Evolutionary conservation across 768 basidiomycete species (phyloP).

Genomic region (Amylocystis lapponica): DNA sequence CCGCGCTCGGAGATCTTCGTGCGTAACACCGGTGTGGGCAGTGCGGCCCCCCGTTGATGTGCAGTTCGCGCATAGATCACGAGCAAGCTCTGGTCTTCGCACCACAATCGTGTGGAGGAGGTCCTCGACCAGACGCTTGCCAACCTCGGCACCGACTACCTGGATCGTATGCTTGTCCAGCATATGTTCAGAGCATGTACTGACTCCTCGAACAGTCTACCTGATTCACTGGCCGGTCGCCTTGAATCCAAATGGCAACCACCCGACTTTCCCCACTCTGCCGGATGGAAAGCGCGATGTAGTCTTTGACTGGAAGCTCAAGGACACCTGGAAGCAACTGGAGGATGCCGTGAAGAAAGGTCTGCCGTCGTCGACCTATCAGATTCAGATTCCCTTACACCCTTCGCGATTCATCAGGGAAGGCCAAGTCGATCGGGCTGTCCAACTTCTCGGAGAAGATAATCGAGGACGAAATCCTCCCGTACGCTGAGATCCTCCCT

Average conservation of each 20-base stretch:
- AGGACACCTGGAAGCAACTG: slow-evolving; percentile 82
- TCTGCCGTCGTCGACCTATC: slow-evolving; percentile 20
- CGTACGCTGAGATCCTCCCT: slow-evolving; percentile 60
- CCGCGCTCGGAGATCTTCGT: slow-evolving; percentile 70
- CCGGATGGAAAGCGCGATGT: slow-evolving; percentile 64
- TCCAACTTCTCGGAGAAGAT: slow-evolving; percentile 70
- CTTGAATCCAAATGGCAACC: slow-evolving; percentile 62
- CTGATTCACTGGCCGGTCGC: slow-evolving; percentile 82
- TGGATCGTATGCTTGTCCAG: too few species aligned
- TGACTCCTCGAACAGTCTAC: slow-evolving; percentile 38
- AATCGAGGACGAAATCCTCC: slow-evolving; percentile 66
- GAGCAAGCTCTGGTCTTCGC: slow-evolving; percentile 65
- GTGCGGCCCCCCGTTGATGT: too few species aligned
- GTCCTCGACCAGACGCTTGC: slow-evolving; percentile 70
- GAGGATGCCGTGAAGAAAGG: slow-evolving; percentile 67
- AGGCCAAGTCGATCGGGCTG: slow-evolving; percentile 61
- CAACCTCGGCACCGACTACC: slow-evolving; percentile 78
- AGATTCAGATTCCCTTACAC: slow-evolving; percentile 1
- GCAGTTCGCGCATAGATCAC: slow-evolving; percentile 42
- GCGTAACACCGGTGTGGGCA: slow-evolving; percentile 27
- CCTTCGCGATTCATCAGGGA: slow-evolving; percentile 34
- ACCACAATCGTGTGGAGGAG: slow-evolving; percentile 67
- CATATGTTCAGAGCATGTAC: too few species aligned
- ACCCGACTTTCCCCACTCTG: slow-evolving; percentile 50
- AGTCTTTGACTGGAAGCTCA: slow-evolving; percentile 57